These are phyloP conservation scores for Cryptococcus hybrid DNA, from an alignment of 1,284 basidiomycete species.

Conservation along the genomic window DNA sequence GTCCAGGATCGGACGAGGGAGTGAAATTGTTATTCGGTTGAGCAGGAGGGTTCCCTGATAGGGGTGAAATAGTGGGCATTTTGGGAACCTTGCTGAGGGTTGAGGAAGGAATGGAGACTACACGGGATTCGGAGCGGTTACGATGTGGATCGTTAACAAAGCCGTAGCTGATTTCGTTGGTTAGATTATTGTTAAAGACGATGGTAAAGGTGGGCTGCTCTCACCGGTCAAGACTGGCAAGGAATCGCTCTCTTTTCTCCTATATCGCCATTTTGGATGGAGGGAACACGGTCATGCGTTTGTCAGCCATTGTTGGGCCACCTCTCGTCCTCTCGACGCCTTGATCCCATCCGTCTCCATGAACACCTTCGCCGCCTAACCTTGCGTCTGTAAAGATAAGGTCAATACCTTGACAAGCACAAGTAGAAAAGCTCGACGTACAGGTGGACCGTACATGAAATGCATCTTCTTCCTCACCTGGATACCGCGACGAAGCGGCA, in stretches of 20 bases:
- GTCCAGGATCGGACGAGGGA: constrained; percentile 14
- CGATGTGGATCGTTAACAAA: constrained; percentile 69
- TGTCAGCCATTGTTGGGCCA: constrained; percentile 52
- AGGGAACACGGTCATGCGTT: constrained; percentile 55
- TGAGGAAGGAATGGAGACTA: constrained; percentile 63
- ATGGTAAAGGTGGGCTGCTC: constrained; percentile 24
- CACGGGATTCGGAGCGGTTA: constrained; percentile 62
- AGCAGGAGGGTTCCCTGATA: constrained; percentile 23
- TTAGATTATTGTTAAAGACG: constrained; percentile 2
- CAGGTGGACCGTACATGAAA: constrained; percentile 83
- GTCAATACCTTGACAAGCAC: not conserved
- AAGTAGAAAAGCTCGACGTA: constrained; percentile 22
- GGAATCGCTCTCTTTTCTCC: constrained; percentile 61
- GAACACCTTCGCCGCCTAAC: constrained; percentile 77
- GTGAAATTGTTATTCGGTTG: constrained; percentile 34
- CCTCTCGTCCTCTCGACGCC: constrained; percentile 90
- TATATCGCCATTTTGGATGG: constrained; percentile 48
- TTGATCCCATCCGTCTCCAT: constrained; percentile 86
- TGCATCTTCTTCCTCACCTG: constrained; percentile 72
- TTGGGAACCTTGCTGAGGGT: constrained; percentile 64
- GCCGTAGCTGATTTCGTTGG: constrained; percentile 64
- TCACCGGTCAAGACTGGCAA: constrained; percentile 76
- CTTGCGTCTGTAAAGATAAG: constrained; percentile 60
- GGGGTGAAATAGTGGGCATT: constrained; percentile 51
- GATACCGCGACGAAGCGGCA: constrained; percentile 36